Evolutionary conservation across 2,329 filamentous ascomycete species (phyloP), one percentile per base, ranked within the genome.

Genomic region (Bisporella sp.): DNA sequence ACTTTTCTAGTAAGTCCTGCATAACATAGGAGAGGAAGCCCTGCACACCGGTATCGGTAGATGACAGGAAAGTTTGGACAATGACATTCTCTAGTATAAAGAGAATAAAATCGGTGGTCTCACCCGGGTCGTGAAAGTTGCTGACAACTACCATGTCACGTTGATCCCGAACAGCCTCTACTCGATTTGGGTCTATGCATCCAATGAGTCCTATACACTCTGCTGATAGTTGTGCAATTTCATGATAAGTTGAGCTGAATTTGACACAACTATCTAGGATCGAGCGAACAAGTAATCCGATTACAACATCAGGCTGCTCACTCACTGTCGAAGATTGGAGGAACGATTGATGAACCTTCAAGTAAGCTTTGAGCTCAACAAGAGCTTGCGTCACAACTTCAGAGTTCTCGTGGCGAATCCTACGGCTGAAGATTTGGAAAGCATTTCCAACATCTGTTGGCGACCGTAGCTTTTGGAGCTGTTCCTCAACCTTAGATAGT

Each of bases 11-110:
- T 40, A 97, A 76, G 61, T 95, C 86, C 67, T 99, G 93, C 83
- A 99, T 96, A 2, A 86, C 88, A 68, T 87, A 99, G 1, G 92
- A 92, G 13, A 99, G 75, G 64, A 95, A 96, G 0, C 90, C 91
- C 66, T 97, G 93, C 5, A 90, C 78, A 57, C 82, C 84, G 2
- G 90, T 87, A 64, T 96, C 95, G 0, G 87, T 93, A 1, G 89
- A 87, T 1, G 92, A 95, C 41, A 95, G 73, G 63, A 99, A 99
- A 1, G 91, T 86, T 54, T 91, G 90, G 30, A 97, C 89, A 8
- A 99, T 73, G 6, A 96, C 85, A 63, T 95, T 79, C 61, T 96
- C 85, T 12, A 99, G 75, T 44, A 96, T 76, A 61, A 91, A 90
- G 40, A 93, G 75, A 6, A 89, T 81, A 67, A 97, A 99, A 54